Evolutionary conservation across 2,329 filamentous ascomycete genomes (phyloP).

Genomic region (Calonectria montana): DNA sequence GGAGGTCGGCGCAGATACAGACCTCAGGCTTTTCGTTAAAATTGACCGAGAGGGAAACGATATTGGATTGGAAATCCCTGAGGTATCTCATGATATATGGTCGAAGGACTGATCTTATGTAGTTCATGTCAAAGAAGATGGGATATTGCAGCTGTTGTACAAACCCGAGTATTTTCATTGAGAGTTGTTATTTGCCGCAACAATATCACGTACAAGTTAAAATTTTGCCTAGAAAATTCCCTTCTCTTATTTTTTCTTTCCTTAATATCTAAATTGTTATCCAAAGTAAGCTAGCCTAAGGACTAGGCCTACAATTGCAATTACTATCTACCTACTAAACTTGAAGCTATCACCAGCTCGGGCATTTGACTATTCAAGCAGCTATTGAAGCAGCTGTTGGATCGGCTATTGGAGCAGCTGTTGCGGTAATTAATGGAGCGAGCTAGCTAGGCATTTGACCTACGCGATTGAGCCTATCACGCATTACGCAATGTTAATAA

Average conservation of each 20-base stretch:
- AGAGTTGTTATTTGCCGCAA: no score
- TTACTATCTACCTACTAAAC: no score
- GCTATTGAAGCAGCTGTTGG: not conserved
- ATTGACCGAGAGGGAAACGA: not conserved
- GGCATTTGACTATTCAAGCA: not conserved
- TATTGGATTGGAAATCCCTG: conserved; percentile 6
- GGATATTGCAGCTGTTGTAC: no score
- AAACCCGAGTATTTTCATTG: no score
- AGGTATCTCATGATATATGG: not conserved
- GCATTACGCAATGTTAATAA: not conserved
- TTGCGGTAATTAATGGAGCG: not conserved
- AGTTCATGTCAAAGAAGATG: no score
- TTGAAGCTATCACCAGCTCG: no score
- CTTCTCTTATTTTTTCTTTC: no score
- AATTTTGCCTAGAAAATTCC: no score
- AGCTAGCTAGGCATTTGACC: not conserved
- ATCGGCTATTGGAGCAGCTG: not conserved
- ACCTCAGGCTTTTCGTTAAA: conserved; percentile 23
- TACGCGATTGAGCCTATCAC: not conserved
- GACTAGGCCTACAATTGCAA: no score
- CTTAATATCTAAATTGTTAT: no score
- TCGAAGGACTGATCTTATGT: not conserved
- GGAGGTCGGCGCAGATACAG: conserved; percentile 25
- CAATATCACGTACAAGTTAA: no score
- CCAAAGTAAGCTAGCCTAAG: no score